A percentile compares a stretch with the other conserved stretches of the same genome.
Conservation (phyloP, 192 early-diverging fungal genomes). For the Spizellomyces punctatus region DNA sequence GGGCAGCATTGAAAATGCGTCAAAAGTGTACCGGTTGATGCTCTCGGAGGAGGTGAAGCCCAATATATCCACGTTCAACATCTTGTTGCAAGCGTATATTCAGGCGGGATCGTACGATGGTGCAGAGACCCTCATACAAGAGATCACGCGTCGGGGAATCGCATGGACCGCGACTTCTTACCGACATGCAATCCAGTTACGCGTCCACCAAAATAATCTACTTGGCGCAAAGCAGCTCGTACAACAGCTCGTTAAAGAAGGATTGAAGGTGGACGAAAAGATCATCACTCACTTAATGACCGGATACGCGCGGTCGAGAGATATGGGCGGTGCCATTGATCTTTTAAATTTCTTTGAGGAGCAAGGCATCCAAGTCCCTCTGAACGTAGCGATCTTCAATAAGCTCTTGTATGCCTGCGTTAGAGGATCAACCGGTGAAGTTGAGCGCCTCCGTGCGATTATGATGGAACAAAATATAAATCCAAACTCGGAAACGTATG, state of each 20-base stretch:
- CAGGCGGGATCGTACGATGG: not conserved
- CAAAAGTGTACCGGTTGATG: constrained; percentile 1
- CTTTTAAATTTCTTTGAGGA: no score
- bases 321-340: no score
- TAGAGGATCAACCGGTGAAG: no score
- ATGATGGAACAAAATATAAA: no score
- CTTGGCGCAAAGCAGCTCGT: not conserved
- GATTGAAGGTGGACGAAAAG: not conserved
- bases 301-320: no score
- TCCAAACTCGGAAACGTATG: not conserved
- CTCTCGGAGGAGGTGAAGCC: not conserved
- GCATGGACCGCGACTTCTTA: not conserved
- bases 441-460: no score
- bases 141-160: not conserved
- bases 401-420: no score
- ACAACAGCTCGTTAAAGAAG: not conserved
- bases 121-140: not conserved
- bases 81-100: not conserved
- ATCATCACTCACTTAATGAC: no score
- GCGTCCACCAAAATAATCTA: not conserved
- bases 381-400: no score
- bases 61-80: not conserved
- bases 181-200: not conserved
- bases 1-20: not conserved
- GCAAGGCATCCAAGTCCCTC: no score